These are phyloP conservation scores for Arxiozyma slooffiae DNA, from an alignment of 1,139 yeast genomes.

Conservation along the genomic window DNA sequence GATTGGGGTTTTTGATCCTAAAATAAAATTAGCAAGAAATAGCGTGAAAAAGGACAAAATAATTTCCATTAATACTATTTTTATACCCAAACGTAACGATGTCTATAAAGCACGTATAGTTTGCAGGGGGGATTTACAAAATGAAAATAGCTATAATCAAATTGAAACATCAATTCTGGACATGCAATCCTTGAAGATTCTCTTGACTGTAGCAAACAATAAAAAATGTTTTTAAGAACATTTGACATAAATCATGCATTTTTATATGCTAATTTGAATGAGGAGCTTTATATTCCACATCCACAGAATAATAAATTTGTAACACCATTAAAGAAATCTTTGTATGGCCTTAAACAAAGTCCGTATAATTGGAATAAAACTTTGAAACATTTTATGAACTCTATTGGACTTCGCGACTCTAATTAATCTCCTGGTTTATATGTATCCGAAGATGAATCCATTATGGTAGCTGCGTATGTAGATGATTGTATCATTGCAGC, in stretches of 20 bases:
- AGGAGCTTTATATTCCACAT: conserved; percentile 4
- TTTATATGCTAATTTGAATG: conserved; percentile 5
- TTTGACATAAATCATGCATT: conserved; percentile 6
- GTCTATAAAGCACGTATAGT: not conserved
- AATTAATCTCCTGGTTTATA: conserved; percentile 5
- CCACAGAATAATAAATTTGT: not conserved
- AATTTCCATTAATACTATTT: not conserved
- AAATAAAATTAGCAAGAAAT: not conserved
- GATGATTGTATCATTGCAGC: conserved; percentile 7
- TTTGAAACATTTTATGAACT: conserved; percentile 4
- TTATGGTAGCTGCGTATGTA: conserved; percentile 3
- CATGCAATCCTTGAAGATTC: conserved; percentile 4
- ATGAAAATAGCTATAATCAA: not conserved
- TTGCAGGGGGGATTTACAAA: conserved; percentile 1
- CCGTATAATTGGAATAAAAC: conserved; percentile 6
- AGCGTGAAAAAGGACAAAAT: not conserved
- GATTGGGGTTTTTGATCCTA: conserved; percentile 1
- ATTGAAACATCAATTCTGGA: conserved; percentile 1
- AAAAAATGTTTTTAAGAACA: conserved; percentile 1
- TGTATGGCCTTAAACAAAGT: conserved; percentile 7
- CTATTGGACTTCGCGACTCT: not conserved
- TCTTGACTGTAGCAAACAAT: conserved; percentile 6
- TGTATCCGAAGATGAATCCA: not conserved
- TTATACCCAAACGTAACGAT: not conserved
- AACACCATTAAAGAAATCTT: conserved; percentile 3